Base-by-base conservation (phyloP, 78 protist genomes). In the Neovahlkampfia damariscottae region DNA sequence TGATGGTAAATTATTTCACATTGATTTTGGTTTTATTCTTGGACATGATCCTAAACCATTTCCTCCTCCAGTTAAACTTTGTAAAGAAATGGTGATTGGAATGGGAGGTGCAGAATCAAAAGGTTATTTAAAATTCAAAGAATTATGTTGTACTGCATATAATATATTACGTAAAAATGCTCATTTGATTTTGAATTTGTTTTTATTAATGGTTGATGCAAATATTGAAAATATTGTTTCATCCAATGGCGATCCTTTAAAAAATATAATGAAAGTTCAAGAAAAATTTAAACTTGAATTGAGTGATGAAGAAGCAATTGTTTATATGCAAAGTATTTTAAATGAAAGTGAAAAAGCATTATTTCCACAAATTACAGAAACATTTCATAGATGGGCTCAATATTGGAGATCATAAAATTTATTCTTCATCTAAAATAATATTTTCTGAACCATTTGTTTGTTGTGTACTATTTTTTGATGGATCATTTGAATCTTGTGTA, bases 11-110 rank as follows among this genome's bases (percentile, higher is more conserved):
- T 8, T 95, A 2, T 83, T 96, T 77, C 99, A 96, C 80, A 93
- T 96, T 28, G 99, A 96, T 84, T 96, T 96, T 41, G 99, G 99
- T 8, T 96, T 67, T 81, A 94, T 96, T 31, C 36, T 95, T 7
- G 99, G 98, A 34, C 67, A 82, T 5, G 97, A 94, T 66, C 98
- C 98, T 29, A 88, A 88, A 66, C 96, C 95, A 35, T 81, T 86
- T 32, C 88, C 93, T 6, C 98, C 99, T 59, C 98, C 99, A 4
- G 89, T 96, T 95, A 92, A 92, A 77, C 62, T 91, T 28, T 30
- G 80, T 81, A 85, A 84, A 76, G 97, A 94, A 68, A 96, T 96
- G 98, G 93, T 96, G 5, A 89, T 92, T 10, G 97, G 89, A 34
- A 92, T 96, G 97, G 98, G 98, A 8, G 98, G 98, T 29, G 79